Conservation (phyloP, 139 green algal genomes). For the Gonium pectorale region DNA sequence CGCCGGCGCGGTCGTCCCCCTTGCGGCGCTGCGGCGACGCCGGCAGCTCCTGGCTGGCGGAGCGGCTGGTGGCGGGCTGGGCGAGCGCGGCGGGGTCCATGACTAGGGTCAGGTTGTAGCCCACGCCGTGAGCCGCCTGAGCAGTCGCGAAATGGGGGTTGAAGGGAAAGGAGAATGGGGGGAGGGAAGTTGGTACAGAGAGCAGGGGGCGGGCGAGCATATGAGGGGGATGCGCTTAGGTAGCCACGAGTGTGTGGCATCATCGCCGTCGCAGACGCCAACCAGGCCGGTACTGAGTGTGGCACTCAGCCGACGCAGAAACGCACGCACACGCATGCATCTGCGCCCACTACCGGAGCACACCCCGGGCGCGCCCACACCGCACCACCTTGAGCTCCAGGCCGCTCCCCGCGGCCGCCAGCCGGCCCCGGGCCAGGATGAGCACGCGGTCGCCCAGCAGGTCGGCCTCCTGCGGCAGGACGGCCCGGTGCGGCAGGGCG, state of each 20-base stretch:
- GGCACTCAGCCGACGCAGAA: too few species aligned
- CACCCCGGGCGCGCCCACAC: not conserved
- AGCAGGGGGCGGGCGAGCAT: not conserved
- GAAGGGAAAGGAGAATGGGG: not conserved
- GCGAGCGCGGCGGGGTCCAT: slow-evolving; percentile 41
- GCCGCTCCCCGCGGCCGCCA: slow-evolving; percentile 64
- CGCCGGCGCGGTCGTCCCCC: too few species aligned
- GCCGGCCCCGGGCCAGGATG: slow-evolving; percentile 79
- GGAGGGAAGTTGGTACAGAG: not conserved
- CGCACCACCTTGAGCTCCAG: slow-evolving; percentile 39
- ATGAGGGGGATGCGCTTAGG: too few species aligned
- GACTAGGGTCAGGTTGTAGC: slow-evolving; percentile 83
- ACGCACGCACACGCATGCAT: too few species aligned
- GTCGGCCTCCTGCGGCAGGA: slow-evolving; percentile 76
- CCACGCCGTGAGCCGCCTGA: slow-evolving; percentile 76
- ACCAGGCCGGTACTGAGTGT: too few species aligned
- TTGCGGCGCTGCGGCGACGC: too few species aligned
- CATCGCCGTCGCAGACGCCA: too few species aligned
- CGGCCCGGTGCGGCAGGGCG: not conserved
- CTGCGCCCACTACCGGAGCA: too few species aligned
- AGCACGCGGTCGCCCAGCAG: slow-evolving; percentile 82
- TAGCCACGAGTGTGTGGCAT: too few species aligned
- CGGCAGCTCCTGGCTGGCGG: too few species aligned
- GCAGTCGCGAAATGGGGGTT: not conserved
- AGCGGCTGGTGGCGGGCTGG: not conserved